A percentile compares a stretch with the other conserved stretches of the same genome.
Evolutionary conservation across 352 stramenopile species (phyloP).

Genomic region (Globisporangium okanoganense): DNA sequence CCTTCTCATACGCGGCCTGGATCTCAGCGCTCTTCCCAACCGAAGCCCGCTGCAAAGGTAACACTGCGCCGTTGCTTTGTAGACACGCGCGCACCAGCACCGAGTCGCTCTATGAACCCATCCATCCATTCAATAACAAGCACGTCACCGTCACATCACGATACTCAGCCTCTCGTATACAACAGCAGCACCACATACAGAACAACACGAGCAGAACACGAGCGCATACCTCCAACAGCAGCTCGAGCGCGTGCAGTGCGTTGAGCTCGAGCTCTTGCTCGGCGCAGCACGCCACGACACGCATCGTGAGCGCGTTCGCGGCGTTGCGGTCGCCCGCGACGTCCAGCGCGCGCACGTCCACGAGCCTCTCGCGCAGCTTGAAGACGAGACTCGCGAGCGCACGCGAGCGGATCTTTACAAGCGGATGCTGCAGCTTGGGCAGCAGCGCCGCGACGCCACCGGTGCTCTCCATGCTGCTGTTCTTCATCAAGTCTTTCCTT

Average conservation of each 20-base stretch:
- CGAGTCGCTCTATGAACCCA: slow-evolving; percentile 8
- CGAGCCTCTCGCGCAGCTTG: slow-evolving; percentile 62
- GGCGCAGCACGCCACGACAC: slow-evolving; percentile 35
- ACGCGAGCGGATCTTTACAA: slow-evolving; percentile 52
- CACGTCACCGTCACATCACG: neutral
- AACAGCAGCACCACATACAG: neutral
- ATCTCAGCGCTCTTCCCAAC: slow-evolving; percentile 28
- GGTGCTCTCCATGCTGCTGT: neutral
- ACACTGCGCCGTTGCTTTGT: slow-evolving; percentile 27
- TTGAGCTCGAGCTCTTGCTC: slow-evolving; percentile 40
- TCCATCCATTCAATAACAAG: neutral
- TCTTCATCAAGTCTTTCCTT: neutral
- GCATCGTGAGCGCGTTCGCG: slow-evolving; percentile 27
- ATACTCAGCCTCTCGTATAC: slow-evolving; percentile 11
- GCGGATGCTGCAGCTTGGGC: slow-evolving; percentile 57
- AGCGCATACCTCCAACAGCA: slow-evolving; percentile 26
- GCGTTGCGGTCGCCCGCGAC: slow-evolving; percentile 6
- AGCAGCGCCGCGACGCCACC: slow-evolving; percentile 32
- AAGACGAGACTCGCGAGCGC: slow-evolving; percentile 56
- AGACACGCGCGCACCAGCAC: slow-evolving; percentile 29
- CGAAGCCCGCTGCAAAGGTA: slow-evolving; percentile 35
- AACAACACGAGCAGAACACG: neutral
- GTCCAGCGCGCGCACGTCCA: slow-evolving; percentile 31
- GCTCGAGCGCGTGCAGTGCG: slow-evolving; percentile 48
- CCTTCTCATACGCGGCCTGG: slow-evolving; percentile 40